Evolutionary conservation across 768 basidiomycete species (phyloP).

Genomic region (Mycena albidolilacea): DNA sequence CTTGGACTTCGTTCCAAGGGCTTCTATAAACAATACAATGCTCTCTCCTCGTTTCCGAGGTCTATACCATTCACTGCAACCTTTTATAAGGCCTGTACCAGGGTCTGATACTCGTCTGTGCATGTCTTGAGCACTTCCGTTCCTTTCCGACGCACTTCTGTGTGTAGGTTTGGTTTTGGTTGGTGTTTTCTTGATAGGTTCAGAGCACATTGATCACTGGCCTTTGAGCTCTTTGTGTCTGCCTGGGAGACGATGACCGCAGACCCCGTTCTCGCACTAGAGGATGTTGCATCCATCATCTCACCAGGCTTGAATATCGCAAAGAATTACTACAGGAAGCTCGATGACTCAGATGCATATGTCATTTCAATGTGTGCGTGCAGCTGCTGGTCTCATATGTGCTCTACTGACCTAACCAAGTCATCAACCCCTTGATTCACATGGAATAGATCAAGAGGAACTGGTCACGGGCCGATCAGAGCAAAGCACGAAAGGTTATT

Average conservation of each 20-base stretch:
- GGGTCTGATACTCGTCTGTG: no score
- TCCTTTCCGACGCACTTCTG: no score
- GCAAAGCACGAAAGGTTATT: background rate
- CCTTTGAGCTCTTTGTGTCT: background rate
- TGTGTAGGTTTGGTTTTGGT: no score
- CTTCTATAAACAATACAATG: no score
- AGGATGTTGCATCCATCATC: background rate
- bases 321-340: slow-evolving; percentile 1
- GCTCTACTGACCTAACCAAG: slow-evolving; percentile 3
- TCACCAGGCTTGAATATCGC: background rate
- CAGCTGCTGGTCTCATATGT: background rate
- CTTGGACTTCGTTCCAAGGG: no score
- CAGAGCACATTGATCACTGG: no score
- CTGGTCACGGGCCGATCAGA: background rate
- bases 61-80: no score
- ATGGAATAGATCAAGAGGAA: slow-evolving; percentile 13
- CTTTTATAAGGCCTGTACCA: no score
- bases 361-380: slow-evolving; percentile 6
- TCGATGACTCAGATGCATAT: slow-evolving; percentile 5
- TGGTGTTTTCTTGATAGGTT: no score
- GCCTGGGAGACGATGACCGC: background rate
- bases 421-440: slow-evolving; percentile 12
- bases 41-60: no score
- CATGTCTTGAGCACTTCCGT: no score
- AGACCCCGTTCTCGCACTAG: background rate